Evolutionary conservation across 1,284 basidiomycete species (phyloP), one percentile per base, ranked within the genome.

Genomic region (Kalmanozyma brasiliensis): DNA sequence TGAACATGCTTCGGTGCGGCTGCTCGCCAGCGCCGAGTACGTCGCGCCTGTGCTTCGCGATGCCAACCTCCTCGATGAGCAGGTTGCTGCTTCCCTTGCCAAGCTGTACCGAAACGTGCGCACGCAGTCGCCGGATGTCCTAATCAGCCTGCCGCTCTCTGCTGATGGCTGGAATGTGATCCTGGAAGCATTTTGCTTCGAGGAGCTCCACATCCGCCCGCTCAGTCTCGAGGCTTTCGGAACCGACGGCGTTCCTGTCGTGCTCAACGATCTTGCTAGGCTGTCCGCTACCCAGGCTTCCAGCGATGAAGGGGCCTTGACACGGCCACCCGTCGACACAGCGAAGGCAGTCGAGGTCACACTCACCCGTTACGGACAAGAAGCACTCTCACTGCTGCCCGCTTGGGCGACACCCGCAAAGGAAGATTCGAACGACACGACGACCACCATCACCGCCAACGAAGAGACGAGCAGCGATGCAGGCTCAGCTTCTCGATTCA

Each of bases 181-280:
- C 23, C 46, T 70, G 40, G 67, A 71, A 20, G 65, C 67, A 20
- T 70, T 71, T 33, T 67, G 63, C 55, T 64, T 64, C 36, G 71
- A 74, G 44, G 71, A 74, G 45, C 20, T 37, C 20, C 52, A 66
- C 32, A 32, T 66, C 13, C 53, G 71, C 20, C 55, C 43, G 36
- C 60, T 66, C 40, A 59, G 59, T 47, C 45, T 71, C 9, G 62
- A 63, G 7, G 58, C 65, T 6, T 66, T 67, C 62, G 52, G 60
- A 44, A 22, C 24, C 2, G 71, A 74, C 8, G 67, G 71, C 29
- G 42, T 74, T 24, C 51, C 57, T 9, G 43, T 62, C 14, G 42
- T 71, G 4, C 34, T 69, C 42, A 42, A 60, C 30, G 63, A 67
- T 30, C 47, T 71, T 20, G 48, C 43, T 32, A 55, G 52, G 29